A percentile compares a stretch with the other conserved stretches of the same genome.
These are phyloP conservation scores for Metschnikowia henanensis DNA, from an alignment of 805 yeast species.

Conservation along the genomic window DNA sequence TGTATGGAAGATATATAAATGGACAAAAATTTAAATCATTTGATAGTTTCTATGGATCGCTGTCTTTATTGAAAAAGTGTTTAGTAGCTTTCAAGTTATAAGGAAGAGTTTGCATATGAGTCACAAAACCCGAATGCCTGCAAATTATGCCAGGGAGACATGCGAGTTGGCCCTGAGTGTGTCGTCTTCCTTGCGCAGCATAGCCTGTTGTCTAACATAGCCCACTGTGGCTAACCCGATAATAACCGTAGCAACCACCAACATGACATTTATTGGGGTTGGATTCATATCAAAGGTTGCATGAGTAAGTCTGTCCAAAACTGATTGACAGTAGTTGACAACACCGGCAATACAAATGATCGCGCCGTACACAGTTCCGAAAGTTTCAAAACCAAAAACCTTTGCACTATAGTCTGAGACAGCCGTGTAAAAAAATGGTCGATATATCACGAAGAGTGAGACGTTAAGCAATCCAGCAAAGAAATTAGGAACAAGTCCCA, in stretches of 20 bases:
- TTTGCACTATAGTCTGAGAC: slow-evolving; percentile 60
- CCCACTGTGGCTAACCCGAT: slow-evolving; percentile 43
- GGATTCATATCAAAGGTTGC: slow-evolving; percentile 55
- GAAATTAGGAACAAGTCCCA: slow-evolving; percentile 46
- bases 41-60: too few relatives aligned
- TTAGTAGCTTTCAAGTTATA: too few relatives aligned
- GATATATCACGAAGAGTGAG: slow-evolving; percentile 48
- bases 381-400: slow-evolving; percentile 61
- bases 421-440: slow-evolving; percentile 61
- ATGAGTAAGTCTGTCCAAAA: slow-evolving; percentile 50
- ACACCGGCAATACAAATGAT: slow-evolving; percentile 54
- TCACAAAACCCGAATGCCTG: too few relatives aligned
- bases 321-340: slow-evolving; percentile 47
- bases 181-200: neutral
- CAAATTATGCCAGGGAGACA: too few relatives aligned
- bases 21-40: too few relatives aligned
- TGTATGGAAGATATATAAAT: too few relatives aligned
- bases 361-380: slow-evolving; percentile 60
- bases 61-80: too few relatives aligned
- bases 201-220: slow-evolving; percentile 31
- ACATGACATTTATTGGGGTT: slow-evolving; percentile 45
- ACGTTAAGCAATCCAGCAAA: slow-evolving; percentile 46
- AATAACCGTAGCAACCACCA: slow-evolving; percentile 40
- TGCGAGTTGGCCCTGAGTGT: too few relatives aligned
- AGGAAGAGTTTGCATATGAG: too few relatives aligned